phyloP scores from a whole-genome alignment of 208 protist species.

The Leishmania gerbilli region DNA sequence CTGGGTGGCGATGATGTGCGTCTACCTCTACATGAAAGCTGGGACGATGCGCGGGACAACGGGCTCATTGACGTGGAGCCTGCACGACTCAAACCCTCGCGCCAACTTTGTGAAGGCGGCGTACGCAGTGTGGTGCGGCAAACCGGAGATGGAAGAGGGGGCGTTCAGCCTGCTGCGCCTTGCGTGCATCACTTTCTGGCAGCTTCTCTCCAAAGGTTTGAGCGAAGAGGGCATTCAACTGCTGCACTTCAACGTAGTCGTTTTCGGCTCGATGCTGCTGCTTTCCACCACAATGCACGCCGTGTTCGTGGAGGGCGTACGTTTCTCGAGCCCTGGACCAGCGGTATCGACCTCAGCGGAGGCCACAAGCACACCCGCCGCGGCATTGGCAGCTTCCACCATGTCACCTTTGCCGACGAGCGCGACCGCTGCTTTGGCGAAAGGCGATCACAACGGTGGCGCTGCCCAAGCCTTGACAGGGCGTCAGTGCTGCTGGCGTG shows the following conservation, averaged over 20 bases:
- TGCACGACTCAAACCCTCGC: not conserved
- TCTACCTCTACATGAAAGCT: conserved; percentile 26
- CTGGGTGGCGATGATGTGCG: conserved; percentile 37
- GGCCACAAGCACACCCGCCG: not conserved
- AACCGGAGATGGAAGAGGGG: not conserved
- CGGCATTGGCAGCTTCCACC: conserved; percentile 2
- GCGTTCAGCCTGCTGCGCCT: conserved; percentile 2
- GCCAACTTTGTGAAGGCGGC: not conserved
- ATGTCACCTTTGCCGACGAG: not conserved
- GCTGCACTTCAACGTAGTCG: conserved; percentile 29
- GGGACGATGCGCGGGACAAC: not conserved
- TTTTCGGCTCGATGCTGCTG: conserved; percentile 30
- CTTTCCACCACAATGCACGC: conserved; percentile 23
- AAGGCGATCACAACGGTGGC: not conserved
- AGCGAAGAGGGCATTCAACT: conserved; percentile 19
- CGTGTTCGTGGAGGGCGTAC: conserved; percentile 11
- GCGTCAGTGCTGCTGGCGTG: not conserved
- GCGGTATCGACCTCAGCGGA: not conserved
- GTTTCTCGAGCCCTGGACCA: not conserved
- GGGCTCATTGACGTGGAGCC: conserved; percentile 7
- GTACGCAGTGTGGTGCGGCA: not conserved
- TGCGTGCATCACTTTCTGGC: conserved; percentile 11
- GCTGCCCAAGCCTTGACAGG: not conserved
- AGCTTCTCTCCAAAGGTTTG: conserved; percentile 20
- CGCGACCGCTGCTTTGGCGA: not conserved